Base-by-base conservation (phyloP, 768 basidiomycete species). In the Rhizopogon roseolus region DNA sequence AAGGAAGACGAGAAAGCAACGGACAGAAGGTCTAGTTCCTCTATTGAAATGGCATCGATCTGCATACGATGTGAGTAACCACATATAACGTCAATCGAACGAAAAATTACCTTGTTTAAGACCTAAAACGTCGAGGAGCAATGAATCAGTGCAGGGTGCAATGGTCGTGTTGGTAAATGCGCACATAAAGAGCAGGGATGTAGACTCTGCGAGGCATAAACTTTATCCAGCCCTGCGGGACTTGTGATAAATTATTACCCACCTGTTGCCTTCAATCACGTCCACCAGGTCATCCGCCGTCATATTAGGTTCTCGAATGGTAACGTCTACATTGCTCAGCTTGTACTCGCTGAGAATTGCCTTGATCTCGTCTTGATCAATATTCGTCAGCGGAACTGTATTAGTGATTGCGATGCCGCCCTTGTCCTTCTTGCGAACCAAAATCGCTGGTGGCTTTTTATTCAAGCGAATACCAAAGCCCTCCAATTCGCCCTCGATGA, bases 1-100 rank as follows among this genome's bases (percentile, higher is more conserved):
- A 32, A 41, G 6, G 39, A 41, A 19, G 29, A n/a, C 6, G 1
- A 34, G 32, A 29, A 41, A 41, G 44, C 8, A 49, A 76, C 82
- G 61, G 62, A 93, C 77, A 96, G 71, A 53, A 96, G 80, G 70
- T 98, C 96, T 25, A 98, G 82, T 72, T 98, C 96, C 68, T 98
- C 96, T 70, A 98, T 97, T 51, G 93, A 95, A 64, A 98, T 98
- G 17, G 92, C 97, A 69, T 99, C 97, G 65, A 96, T 94, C 86
- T 93, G 56, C n/a, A 54, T 13, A 39, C 56, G 52, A 22, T 19
- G 32, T 59, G 34, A 59, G 38, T 32, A 29, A n/a, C 7, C 37
- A 44, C 17, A 36, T 17, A 11, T 19, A 52, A 40, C 9, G 22
- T 10, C 43, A 36, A 50, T 16, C n/a, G 36, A 52, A 62, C 14